Percentiles rank a stretch among this genome's conserved stretches.
These are phyloP conservation scores for Heterotrichella gracilis DNA, from an alignment of 352 stramenopile genomes.

Conservation along the genomic window DNA sequence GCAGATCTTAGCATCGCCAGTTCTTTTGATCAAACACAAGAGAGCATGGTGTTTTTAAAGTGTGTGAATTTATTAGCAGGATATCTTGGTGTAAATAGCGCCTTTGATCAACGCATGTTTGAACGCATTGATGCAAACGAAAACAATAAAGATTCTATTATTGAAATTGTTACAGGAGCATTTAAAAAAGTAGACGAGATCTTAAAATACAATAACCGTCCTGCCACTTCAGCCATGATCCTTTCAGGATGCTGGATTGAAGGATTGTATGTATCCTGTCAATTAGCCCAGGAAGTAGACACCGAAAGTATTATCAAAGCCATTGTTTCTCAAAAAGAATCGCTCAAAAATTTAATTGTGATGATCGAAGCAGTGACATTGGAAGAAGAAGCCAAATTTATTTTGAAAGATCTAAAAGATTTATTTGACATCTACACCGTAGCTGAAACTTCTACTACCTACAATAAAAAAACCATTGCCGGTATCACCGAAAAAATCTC, in stretches of 20 bases:
- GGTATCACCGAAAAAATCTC: neutral
- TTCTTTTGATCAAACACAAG: slow-evolving; percentile 6
- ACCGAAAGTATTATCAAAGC: neutral
- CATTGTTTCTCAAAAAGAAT: neutral
- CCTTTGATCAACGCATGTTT: neutral
- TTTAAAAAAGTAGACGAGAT: slow-evolving; percentile 9
- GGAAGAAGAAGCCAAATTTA: neutral
- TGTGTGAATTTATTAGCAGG: neutral
- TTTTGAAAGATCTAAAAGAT: neutral
- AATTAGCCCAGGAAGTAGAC: neutral
- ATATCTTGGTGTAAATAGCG: neutral
- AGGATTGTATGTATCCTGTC: neutral
- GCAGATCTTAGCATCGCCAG: neutral
- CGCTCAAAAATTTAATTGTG: neutral
- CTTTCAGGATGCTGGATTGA: neutral
- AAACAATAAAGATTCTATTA: slow-evolving; percentile 2
- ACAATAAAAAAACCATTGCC: neutral
- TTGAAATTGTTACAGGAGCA: neutral
- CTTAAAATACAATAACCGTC: neutral
- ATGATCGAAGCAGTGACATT: neutral
- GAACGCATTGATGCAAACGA: neutral
- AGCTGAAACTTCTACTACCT: neutral
- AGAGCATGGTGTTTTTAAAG: slow-evolving; percentile 6
- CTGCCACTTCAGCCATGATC: neutral
- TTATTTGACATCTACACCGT: neutral